Percentiles rank a stretch among this genome's conserved stretches.
phyloP scores from a whole-genome alignment of 1,139 yeast species.

The Kodamaea plutei region DNA sequence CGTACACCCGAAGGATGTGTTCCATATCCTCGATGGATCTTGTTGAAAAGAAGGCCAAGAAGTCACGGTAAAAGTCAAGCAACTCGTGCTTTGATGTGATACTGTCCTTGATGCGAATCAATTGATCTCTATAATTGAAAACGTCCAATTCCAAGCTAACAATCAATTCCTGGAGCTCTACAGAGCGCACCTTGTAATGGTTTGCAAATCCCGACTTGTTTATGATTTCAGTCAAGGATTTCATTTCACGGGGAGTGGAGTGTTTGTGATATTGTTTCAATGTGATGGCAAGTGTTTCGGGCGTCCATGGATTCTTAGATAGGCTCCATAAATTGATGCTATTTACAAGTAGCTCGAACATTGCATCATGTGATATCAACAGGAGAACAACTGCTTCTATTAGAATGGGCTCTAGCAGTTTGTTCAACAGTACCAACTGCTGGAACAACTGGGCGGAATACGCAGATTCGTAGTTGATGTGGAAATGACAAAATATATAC shows the following conservation, averaged over 20 bases:
- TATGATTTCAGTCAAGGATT: slow-evolving; percentile 20
- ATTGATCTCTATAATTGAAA: slow-evolving; percentile 22
- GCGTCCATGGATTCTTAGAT: slow-evolving; percentile 24
- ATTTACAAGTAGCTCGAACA: slow-evolving; percentile 30
- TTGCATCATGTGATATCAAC: slow-evolving; percentile 26
- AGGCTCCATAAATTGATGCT: slow-evolving; percentile 32
- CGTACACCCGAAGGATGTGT: slow-evolving; percentile 6
- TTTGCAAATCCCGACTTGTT: slow-evolving; percentile 18
- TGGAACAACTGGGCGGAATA: slow-evolving; percentile 23
- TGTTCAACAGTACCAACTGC: slow-evolving; percentile 17
- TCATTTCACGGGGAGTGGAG: slow-evolving; percentile 28
- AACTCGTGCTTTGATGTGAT: slow-evolving; percentile 11
- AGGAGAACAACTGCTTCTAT: slow-evolving; percentile 27
- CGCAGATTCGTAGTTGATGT: slow-evolving; percentile 33
- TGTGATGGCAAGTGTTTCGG: slow-evolving; percentile 25
- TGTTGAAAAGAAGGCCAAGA: slow-evolving; percentile 16
- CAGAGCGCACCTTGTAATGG: slow-evolving; percentile 23
- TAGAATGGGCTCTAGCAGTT: slow-evolving; percentile 20
- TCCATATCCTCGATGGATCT: slow-evolving; percentile 8
- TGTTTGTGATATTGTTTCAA: slow-evolving; percentile 28
- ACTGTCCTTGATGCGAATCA: slow-evolving; percentile 15
- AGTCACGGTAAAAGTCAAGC: slow-evolving; percentile 17
- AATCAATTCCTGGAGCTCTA: slow-evolving; percentile 24
- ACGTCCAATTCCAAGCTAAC: slow-evolving; percentile 22
- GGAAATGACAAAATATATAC: slow-evolving; percentile 28